Base-by-base conservation (phyloP, 1,284 basidiomycete genomes). In the Leccinum cinnamomeum region DNA sequence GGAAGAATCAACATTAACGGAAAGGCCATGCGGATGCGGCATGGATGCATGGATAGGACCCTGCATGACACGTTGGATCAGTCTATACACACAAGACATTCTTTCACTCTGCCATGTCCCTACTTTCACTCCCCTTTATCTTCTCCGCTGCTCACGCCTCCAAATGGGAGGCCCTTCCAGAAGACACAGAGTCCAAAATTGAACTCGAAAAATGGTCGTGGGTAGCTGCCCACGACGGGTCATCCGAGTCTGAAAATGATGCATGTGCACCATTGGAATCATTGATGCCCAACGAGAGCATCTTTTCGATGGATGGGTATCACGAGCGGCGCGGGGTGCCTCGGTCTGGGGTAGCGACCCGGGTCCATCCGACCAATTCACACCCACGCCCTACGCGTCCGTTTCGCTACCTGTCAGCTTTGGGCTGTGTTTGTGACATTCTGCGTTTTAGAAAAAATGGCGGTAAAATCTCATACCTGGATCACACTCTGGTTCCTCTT, bases 401-500 rank as follows among this genome's bases (percentile, higher is more conserved):
- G 30, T 53, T 53, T 33, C 16, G 16, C 37, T 37, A 16, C 39
- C 20, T 53, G 8, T 23, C 48, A 14, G 7, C 20, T 8, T 11
- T 50, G 46, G n/a, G 46, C 23, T 58, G 18, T 25, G n/a, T 14
- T 5, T 7, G 10, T 28, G 20, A n/a, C 14, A 25, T 16, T 18
- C n/a, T 18, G 12, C 8, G 11, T 12, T 46, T n/a, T 33, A 65
- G 60, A 44, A 18, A 37, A 41, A 7, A 86, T 87, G 85, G 71
- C 81, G 25, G 73, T 80, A 16, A 84, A 81, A 62, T 80, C 84
- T 0, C 73, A 85, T 58, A 71, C 77, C 55, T 91, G 89, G 89
- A 79, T 91, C 48, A 82, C 87, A 0, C 72, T 82, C 41, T 92
- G 91, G 91, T 91, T 92, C 69, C 69, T 86, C 3, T 62, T 91